Evolutionary conservation across 2,329 filamentous ascomycete genomes (phyloP), one percentile per base, ranked within the genome.

Genomic region (Aspergillus felis): DNA sequence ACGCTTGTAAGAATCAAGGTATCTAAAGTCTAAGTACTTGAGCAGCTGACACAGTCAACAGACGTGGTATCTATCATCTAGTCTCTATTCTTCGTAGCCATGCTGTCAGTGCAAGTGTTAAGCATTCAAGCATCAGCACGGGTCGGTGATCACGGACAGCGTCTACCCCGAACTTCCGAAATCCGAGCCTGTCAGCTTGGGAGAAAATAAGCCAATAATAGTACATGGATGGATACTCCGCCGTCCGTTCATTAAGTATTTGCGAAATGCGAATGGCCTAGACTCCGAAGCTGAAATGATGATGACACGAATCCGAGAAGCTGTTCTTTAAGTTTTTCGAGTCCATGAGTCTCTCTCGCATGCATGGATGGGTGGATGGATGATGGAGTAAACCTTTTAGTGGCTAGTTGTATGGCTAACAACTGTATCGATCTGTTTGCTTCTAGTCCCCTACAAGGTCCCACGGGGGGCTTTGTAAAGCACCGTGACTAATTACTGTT

Each of bases 111-210:
- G 20, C 20, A 50, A 25, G 29, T 12, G 25, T 35, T 4, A 35
- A 35, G 14, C 32, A 38, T 38, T 29, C 29, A 32, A 32, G 3
- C 12, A 7, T 38, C 32, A 29, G 25, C 22, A 50, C 55, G 57
- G 53, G n/a, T 60, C 60, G 60, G 60, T 9, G 32, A 22, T 51
- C 47, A 54, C 58, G 60, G 60, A 57, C 53, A 28, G 44, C 48
- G 28, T 56, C 20, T 7, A n/a, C 49, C 53, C 60, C 57, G 53
- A 38, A 29, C 14, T 24, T 9, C 58, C 55, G 58, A 47, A 47
- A 47, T 6, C 44, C 44, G 44, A 47, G 7, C 44, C 42, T 17
- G n/a, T 20, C 28, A 24, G n/a, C 27, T 25, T 35, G 28, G 24
- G 14, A 28, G 48, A n/a, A 27, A n/a, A 27, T 51, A 50, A 28